Evolutionary conservation across 768 basidiomycete species (phyloP).

Genomic region (Boletus pseudopeckii): DNA sequence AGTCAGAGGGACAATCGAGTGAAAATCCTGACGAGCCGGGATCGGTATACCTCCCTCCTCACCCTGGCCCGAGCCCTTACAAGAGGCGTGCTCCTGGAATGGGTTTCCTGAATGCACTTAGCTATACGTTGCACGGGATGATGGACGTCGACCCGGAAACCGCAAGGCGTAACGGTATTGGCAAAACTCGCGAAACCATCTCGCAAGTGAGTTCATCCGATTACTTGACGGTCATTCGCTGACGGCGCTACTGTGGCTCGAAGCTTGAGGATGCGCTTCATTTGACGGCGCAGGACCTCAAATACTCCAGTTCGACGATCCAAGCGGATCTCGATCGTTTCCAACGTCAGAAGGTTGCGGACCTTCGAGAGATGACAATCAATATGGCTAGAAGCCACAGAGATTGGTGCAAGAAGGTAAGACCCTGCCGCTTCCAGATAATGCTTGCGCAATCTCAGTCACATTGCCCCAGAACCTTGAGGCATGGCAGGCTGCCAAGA

Average conservation of each 20-base stretch:
- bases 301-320: constrained; percentile 94
- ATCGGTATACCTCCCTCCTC: constrained; percentile 63
- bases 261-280: constrained; percentile 96
- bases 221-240: constrained; percentile 12
- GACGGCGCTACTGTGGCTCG: constrained; percentile 15
- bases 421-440: constrained; percentile 4
- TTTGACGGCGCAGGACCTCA: constrained; percentile 87
- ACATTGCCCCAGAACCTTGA: constrained; percentile 73
- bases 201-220: constrained; percentile 64
- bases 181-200: constrained; percentile 90
- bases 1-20: constrained; percentile 31
- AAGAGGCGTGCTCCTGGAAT: constrained; percentile 68
- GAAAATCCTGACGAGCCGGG: constrained; percentile 40
- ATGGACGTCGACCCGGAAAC: constrained; percentile 99
- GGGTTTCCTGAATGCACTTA: constrained; percentile 86
- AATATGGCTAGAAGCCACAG: constrained; percentile 85
- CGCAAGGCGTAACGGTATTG: constrained; percentile 87
- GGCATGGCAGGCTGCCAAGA: constrained; percentile 95
- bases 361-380: constrained; percentile 91
- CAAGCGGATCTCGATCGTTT: constrained; percentile 98
- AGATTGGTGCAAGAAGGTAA: constrained; percentile 96
- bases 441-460: constrained; percentile 13
- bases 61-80: constrained; percentile 73
- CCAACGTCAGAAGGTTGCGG: constrained; percentile 97
- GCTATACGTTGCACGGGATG: constrained; percentile 94